Base-by-base conservation (phyloP, 129 eudicot genomes). In the Oenanthe sinensis region DNA sequence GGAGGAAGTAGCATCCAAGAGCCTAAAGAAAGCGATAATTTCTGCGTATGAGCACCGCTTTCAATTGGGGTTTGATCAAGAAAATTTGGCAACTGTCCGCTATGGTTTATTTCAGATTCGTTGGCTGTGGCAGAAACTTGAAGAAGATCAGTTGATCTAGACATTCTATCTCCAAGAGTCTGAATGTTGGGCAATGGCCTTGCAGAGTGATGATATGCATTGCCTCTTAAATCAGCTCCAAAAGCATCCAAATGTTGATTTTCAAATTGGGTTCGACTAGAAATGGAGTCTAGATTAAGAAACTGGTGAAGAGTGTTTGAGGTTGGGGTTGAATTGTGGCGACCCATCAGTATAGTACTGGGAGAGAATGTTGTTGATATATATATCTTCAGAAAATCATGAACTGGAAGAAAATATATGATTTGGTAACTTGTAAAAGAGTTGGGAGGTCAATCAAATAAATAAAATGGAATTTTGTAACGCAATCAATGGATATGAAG, bases 21-120 rank as follows among this genome's bases (percentile, higher is more conserved):
- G 69, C 90, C 90, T 62, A 94, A 81, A 72, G 98, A 89, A 11
- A 94, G 91, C 24, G 98, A 94, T 46, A 91, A 96, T 79, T 90
- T 86, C 46, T 87, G 90, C 19, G 75, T 79, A 9, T 87, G 91
- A 70, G 13, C 80, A 55, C 55, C 74, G 12, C 82, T 69, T 47
- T 86, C 91, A 54, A 48, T 77, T 46, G 88, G 46, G 36, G 89
- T 71, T 47, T 84, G 68, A 60, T 60, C 85, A 70, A 86, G 80
- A 70, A 88, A 86, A 80, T 85, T 85, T 84, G 86, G 80, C 26
- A 87, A 74, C 33, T 81, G 92, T 79, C 89, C 62, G 15, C 45
- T 78, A 49, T 86, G 88, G 86, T 68, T 82, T 42, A 82, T 63
- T 30, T 83, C 84, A 22, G 88, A 85, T 16, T 45, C 36, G n/a